Base-by-base conservation (phyloP, 2,329 filamentous ascomycete species). In the Botrytis fabae region DNA sequence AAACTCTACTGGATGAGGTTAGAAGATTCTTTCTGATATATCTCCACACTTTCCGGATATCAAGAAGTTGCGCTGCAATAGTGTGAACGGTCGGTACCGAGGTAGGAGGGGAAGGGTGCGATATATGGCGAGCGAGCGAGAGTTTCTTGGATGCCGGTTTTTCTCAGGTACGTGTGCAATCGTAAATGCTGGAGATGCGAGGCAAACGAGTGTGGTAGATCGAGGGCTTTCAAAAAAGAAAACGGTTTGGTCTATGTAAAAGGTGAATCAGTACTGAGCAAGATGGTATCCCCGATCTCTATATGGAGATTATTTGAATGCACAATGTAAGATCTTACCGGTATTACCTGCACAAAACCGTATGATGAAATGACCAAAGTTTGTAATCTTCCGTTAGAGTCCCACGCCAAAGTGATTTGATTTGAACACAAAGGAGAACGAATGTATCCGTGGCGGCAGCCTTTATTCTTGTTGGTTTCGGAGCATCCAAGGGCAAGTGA, bases 251-350 rank as follows among this genome's bases (percentile, higher is more conserved):
- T 63, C 69, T 71, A n/a, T 16, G 70, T 38, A 18, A 42, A 42
- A 69, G 28, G 63, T 60, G 63, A 69, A 40, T 72, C 46, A 72
- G 70, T 61, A 68, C 51, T 66, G 38, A 25, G 63, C 51, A 46
- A n/a, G n/a, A 57, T 22, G 60, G 35, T 54, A 18, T 48, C 40
- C 62, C 28, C n/a, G 44, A 63, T 48, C 59, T 65, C 44, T 22
- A 22, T 6, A 28, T 18, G 35, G 59, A 63, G 35, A 48, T 28
- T 61, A 62, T 69, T 32, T 69, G 63, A 72, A 35, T 51, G 62
- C 69, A 54, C 42, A 40, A 59, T 38, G 63, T 69, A 28, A 57
- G 60, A 51, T 59, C 63, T 72, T 69, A 72, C 40, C 51, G 62
- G 54, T 69, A 20, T 48, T 46, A 72, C 63, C 48, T 71, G 54